A percentile compares a stretch with the other conserved stretches of the same genome.
These are phyloP conservation scores for Myxozyma udenii DNA, from an alignment of 805 yeast species.

Conservation along the genomic window DNA sequence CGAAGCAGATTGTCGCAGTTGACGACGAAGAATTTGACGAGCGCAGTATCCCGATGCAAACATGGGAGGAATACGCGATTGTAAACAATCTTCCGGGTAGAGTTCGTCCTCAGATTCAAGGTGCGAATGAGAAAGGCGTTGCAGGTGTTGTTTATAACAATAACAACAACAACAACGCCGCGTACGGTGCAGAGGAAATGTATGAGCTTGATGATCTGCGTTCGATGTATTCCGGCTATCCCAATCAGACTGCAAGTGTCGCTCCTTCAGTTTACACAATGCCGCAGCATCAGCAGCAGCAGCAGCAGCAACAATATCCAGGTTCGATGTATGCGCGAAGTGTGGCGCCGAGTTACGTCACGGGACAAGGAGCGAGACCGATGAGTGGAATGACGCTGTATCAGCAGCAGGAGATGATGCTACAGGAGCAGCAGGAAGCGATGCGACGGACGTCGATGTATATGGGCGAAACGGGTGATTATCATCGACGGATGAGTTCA, in stretches of 20 bases:
- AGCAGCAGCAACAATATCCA: not conserved
- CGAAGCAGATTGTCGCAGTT: slow-evolving; percentile 44
- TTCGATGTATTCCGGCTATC: slow-evolving; percentile 17
- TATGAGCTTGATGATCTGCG: slow-evolving; percentile 40
- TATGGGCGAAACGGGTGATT: not conserved
- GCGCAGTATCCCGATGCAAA: slow-evolving; percentile 39
- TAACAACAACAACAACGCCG: slow-evolving; percentile 10
- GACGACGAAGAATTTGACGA: slow-evolving; percentile 42
- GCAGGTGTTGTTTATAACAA: slow-evolving; percentile 5
- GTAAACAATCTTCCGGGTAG: slow-evolving; percentile 40
- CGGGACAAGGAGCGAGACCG: not conserved
- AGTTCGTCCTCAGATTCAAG: slow-evolving; percentile 17
- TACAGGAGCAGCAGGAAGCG: not conserved
- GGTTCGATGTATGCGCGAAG: slow-evolving; percentile 1
- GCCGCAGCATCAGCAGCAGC: not conserved
- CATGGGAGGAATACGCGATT: slow-evolving; percentile 41
- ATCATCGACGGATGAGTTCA: no score
- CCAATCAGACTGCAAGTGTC: slow-evolving; percentile 15
- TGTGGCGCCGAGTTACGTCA: not conserved
- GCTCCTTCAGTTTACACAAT: not conserved
- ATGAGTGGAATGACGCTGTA: slow-evolving; percentile 10
- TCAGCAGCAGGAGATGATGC: slow-evolving; percentile 12
- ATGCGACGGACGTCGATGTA: slow-evolving; percentile 4
- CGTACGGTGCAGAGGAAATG: slow-evolving; percentile 35
- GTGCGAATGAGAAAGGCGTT: slow-evolving; percentile 15